Base-by-base conservation (phyloP, 75 land plant species). In the Cryptomeria japonica region DNA sequence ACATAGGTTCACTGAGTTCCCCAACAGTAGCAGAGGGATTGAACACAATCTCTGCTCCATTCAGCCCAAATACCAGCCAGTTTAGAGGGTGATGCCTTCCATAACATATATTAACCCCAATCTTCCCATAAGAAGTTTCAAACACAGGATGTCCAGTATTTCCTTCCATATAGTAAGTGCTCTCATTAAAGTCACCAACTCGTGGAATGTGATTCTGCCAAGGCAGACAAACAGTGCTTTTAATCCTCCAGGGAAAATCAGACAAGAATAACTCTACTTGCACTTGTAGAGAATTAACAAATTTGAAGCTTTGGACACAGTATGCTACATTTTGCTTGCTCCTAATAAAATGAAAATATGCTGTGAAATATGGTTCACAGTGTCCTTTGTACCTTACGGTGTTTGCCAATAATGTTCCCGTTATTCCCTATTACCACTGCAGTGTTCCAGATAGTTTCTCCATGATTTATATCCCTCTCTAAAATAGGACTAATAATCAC, bases 101-200 rank as follows among this genome's bases (percentile, higher is more conserved):
- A 88, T 98, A 98, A 89, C 99, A 98, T 28, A 98, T 98, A 80
- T 98, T 98, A 14, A 98, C 88, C 15, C 94, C 99, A 83, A 98
- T 97, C 90, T 98, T 98, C 28, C 99, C 99, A 90, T 83, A 98
- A 39, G 87, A 94, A 19, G 99, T 98, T 85, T 98, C 99, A 90
- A 98, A 98, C 38, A 98, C 99, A 37, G 99, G 99, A 90, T 98
- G 99, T 38, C 99, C 99, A n/a, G 99, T 98, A 91, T 98, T 95
- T 39, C 99, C 99, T 91, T 98, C 99, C 99, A 98, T 98, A 89
- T 98, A 97, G 79, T 98, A 98, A 2, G 99, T 98, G 94, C 99
- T 98, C 92, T 98, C 99, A 87, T 98, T 98, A 92, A 97, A 98
- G 80, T 97, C 99, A 41, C 99, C 99, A 88, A 98, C 97, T 82